Evolutionary conservation across 2,329 filamentous ascomycete genomes (phyloP), one percentile per base, ranked within the genome.

Genomic region (Ophiobolus disseminans): DNA sequence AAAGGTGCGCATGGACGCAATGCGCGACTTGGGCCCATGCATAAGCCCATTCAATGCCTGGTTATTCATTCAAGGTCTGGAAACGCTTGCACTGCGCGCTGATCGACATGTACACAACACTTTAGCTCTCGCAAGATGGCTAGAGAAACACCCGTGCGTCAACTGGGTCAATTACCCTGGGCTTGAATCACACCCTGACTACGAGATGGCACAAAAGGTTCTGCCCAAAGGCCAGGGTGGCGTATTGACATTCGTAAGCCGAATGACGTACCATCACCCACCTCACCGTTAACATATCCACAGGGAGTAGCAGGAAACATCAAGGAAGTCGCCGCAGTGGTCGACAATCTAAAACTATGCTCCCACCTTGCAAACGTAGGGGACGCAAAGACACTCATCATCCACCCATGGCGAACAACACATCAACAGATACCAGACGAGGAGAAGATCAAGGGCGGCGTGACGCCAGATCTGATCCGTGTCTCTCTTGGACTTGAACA

Each of bases 351-450:
- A 17, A 62, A 63, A 34, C 51, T 65, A 11, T 62, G 58, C 39
- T 56, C 45, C 3, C 57, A 62, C 42, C 45, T 60, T n/a, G 57
- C 61, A 14, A 67, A 66, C 30, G 59, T 65, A 5, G 62, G 62
- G 0, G 62, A 68, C 34, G 60, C 63, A n/a, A 72, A 73, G 40
- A 65, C 61, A 21, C 50, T 67, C 22, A 58, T 63, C 40, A 64
- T 59, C 16, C 60, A 65, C 34, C 62, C 58, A n/a, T 66, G 58
- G 60, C 45, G 47, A 9, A 64, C 63, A 10, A 67, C 64, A 11
- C 64, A 66, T 53, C 56, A 61, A 39, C 55, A 60, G 36, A 61
- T 63, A 19, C 51, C 58, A 13, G 58, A 61, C 34, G 49, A 63
- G 14, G 58, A 61, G 22, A 65, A 63, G 39, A 58, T 60, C 37